Evolutionary conservation across 768 basidiomycete genomes (phyloP), one percentile per base, ranked within the genome.

Genomic region (Termitomyces sp.): DNA sequence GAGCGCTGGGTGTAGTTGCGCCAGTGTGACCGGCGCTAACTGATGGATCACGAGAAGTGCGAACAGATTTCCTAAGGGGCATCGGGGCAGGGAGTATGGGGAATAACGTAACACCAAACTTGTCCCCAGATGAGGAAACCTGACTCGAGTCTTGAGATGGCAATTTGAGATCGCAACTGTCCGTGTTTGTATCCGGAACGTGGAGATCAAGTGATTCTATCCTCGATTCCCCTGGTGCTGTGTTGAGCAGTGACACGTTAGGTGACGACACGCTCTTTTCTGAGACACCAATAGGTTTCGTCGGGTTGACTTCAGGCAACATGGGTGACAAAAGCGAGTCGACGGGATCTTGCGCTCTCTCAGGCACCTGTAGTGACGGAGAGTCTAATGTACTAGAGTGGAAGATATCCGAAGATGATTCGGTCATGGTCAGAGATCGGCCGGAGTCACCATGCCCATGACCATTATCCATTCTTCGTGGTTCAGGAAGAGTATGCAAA

Each of bases 1-100:
- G 65, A 5, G 71, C 68, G n/a, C 77, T 74, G 38, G 79, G 75
- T 3, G 77, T 78, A 16, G 72, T 72, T 21, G 70, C 69, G 4
- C 75, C 75, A 21, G 73, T 57, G 32, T 68, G 61, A 34, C 62
- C 63, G 21, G 65, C 45, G 40, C 70, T 69, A 10, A 65, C 58
- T 1, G 75, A 75, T 41, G 77, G 67, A 19, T 86, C 87, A 19
- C 76, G 76, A 34, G 73, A 63, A 12, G 75, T 63, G 25, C 82
- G 81, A 59, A 82, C 78, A 0, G 87, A 89, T 71, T 90, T 91
- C 25, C 85, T 83, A 49, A 89, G 71, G 4, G 87, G 83, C 50
- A 84, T 79, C 2, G 88, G 87, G 4, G 82, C 85, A 23, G 88
- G 87, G 31, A 90, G 76, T n/a, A 75, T 73, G 1, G 87, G 84